Evolutionary conservation across 108 stramenopile species (phyloP), one percentile per base, ranked within the genome.

Genomic region (Pseudonitzschia multiseries): DNA sequence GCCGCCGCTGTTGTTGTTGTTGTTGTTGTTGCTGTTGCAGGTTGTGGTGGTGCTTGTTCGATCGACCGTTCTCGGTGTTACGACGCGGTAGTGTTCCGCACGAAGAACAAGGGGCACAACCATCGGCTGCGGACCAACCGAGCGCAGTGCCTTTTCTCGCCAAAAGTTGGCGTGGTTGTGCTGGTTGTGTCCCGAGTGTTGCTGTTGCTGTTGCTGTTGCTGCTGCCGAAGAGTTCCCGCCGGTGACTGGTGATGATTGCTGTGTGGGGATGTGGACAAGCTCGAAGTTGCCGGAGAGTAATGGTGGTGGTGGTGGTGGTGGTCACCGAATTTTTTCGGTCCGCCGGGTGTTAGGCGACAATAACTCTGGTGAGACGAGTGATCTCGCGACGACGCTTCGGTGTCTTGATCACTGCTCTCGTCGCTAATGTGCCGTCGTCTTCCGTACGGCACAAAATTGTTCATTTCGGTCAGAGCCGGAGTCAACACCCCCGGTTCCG

Each of bases 401-500:
- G 22, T 50, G 21, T 50, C 66, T 24, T 0, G 8, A 50, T 67
- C 66, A n/a, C 46, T 43, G 0, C 21, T 43, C 14, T 48, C 46
- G 12, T 48, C 40, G 17, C 40, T 12, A 33, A 14, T 14, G 20
- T n/a, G n/a, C n/a, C 20, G 8, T 41, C 6, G 17, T 36, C 75
- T 59, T 46, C 74, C 81, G 57, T 82, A 80, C n/a, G 85, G 82
- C 14, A 90, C 87, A 79, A 89, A 89, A 60, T 93, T 93, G 68
- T 93, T 93, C 93, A 93, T 93, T 71, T 87, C 81, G 15, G 80
- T 83, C 24, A 93, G 65, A 24, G 90, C 65, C 21, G 87, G 81
- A 24, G 93, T 84, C 28, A 91, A 74, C 0, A 72, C 67, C n/a
- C 93, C 93, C 14, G 90, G 90, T 43, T 93, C 93, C 48, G 75